A percentile compares a stretch with the other conserved stretches of the same genome.
phyloP scores from a whole-genome alignment of 1,284 basidiomycete genomes.

The Lentinula novae-zelandiae region DNA sequence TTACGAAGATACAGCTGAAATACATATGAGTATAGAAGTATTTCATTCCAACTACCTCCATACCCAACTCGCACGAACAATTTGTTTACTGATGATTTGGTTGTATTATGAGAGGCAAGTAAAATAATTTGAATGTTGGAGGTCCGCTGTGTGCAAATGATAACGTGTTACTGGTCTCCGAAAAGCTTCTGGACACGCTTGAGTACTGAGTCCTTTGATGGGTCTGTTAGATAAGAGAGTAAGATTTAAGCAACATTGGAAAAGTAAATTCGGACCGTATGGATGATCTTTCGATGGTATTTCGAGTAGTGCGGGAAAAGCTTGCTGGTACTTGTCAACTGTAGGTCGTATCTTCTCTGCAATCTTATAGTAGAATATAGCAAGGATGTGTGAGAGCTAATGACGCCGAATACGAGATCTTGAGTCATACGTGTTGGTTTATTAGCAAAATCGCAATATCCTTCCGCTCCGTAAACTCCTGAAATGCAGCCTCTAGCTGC shows the following conservation, averaged over 20 bases:
- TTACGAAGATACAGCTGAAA: constrained; percentile 57
- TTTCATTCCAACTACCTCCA: neutral
- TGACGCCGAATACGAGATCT: neutral
- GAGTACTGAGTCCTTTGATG: constrained; percentile 93
- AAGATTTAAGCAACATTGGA: neutral
- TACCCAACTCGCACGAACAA: constrained; percentile 1
- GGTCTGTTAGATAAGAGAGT: constrained; percentile 56
- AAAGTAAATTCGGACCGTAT: constrained; percentile 56
- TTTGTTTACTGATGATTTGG: constrained; percentile 1
- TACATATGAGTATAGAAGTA: constrained; percentile 3
- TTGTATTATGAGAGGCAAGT: constrained; percentile 2
- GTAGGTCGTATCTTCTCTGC: constrained; percentile 96
- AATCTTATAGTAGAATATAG: constrained; percentile 47
- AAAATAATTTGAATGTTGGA: neutral
- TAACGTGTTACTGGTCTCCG: constrained; percentile 59
- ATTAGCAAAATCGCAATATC: constrained; percentile 95
- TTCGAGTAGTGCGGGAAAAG: constrained; percentile 96
- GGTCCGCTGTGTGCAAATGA: constrained; percentile 1
- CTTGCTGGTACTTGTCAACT: constrained; percentile 92
- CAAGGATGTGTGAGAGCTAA: constrained; percentile 6
- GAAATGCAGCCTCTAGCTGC: constrained; percentile 85
- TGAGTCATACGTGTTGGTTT: constrained; percentile 84
- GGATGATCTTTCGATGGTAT: constrained; percentile 96
- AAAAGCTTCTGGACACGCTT: constrained; percentile 97
- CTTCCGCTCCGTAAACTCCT: constrained; percentile 88